These are phyloP conservation scores for Tagetes erecta DNA, from an alignment of 129 eudicot genomes.

Conservation along the genomic window DNA sequence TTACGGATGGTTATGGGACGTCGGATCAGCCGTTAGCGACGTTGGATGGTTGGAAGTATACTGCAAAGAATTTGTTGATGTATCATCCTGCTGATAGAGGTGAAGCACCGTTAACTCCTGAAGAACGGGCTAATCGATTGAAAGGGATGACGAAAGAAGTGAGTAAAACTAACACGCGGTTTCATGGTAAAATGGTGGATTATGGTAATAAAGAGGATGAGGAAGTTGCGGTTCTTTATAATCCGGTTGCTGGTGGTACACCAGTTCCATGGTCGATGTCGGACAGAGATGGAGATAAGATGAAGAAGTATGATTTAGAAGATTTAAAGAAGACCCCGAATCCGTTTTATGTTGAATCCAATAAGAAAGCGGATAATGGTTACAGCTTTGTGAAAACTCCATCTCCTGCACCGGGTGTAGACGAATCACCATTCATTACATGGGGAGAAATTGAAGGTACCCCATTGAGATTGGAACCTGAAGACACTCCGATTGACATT, in stretches of 20 bases:
- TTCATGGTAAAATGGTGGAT: constrained; percentile 69
- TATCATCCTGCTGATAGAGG: constrained; percentile 94
- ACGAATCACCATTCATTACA: constrained; percentile 82
- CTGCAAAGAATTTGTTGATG: constrained; percentile 85
- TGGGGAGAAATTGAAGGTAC: constrained; percentile 99
- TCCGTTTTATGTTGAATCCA: constrained; percentile 69
- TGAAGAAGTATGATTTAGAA: constrained; percentile 83
- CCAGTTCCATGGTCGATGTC: constrained; percentile 50
- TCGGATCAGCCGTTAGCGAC: constrained; percentile 84
- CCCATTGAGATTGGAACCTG: constrained; percentile 78
- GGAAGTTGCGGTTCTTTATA: constrained; percentile 57
- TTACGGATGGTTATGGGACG: constrained; percentile 90
- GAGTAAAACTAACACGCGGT: constrained; percentile 65
- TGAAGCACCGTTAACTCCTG: constrained; percentile 67
- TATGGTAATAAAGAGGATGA: constrained; percentile 60
- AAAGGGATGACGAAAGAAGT: constrained; percentile 76
- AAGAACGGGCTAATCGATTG: constrained; percentile 62
- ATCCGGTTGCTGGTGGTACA: constrained; percentile 70
- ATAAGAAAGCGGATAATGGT: constrained; percentile 80
- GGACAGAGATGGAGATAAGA: constrained; percentile 63
- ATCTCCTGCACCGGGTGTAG: constrained; percentile 97
- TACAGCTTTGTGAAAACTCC: constrained; percentile 85
- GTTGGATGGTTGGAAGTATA: constrained; percentile 80
- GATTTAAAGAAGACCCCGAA: constrained; percentile 82
- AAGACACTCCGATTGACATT: constrained; percentile 91